phyloP scores from a whole-genome alignment of 768 basidiomycete species.

The Boletus rubescentipes region DNA sequence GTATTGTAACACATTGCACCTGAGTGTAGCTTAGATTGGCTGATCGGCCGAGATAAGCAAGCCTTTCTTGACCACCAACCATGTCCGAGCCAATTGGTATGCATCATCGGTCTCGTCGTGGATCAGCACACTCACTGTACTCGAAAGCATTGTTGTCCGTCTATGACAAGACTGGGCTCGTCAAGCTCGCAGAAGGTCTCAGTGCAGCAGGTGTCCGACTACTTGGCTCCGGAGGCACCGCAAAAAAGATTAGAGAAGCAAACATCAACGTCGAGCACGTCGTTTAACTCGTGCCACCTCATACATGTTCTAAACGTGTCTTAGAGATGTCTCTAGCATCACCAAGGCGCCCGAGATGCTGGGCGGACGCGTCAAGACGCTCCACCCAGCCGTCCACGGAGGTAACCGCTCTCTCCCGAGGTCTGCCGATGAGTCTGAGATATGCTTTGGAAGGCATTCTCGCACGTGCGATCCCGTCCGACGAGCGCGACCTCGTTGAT shows the following conservation, averaged over 20 bases:
- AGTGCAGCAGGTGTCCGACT: conserved; percentile 79
- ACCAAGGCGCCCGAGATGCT: conserved; percentile 99
- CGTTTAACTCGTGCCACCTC: not conserved
- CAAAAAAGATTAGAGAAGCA: conserved; percentile 94
- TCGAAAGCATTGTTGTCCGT: conserved; percentile 84
- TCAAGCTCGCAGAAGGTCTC: conserved; percentile 88
- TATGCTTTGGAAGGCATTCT: conserved; percentile 71
- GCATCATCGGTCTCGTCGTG: not conserved
- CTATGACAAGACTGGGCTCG: conserved; percentile 90
- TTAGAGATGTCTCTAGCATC: conserved; percentile 94
- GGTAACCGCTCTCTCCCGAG: conserved; percentile 46
- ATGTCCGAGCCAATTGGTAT: conserved; percentile 32
- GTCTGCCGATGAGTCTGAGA: conserved; percentile 6
- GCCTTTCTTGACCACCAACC: conserved; percentile 13
- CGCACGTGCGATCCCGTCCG: conserved; percentile 87
- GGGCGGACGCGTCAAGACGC: conserved; percentile 95
- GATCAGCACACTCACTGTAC: conserved; percentile 2
- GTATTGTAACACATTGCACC: conserved; percentile 11
- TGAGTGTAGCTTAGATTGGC: conserved; percentile 9
- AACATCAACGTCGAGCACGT: conserved; percentile 88
- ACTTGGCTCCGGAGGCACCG: conserved; percentile 95
- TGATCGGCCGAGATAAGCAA: conserved; percentile 21
- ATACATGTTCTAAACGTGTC: conserved; percentile 6
- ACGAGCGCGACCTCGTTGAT: conserved; percentile 78
- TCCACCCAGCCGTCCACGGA: conserved; percentile 97